Conservation (phyloP, 106 monocot species). For the Dendrobium chrysotoxum region DNA sequence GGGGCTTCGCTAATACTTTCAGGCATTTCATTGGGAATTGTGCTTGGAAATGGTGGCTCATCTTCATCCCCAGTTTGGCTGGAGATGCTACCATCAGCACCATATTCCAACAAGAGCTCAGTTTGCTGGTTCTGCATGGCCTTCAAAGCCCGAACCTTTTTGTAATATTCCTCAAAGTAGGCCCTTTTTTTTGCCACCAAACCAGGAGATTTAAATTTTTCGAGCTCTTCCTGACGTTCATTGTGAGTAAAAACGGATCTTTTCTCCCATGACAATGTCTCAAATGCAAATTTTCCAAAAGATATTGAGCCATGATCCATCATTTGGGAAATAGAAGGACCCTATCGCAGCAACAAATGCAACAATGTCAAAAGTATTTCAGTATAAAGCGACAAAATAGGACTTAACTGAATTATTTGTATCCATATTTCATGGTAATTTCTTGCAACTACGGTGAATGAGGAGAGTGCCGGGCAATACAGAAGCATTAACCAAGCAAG, state of each 20-base stretch:
- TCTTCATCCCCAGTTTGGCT: conserved; percentile 51
- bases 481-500: too few species aligned
- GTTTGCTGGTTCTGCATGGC: conserved; percentile 55
- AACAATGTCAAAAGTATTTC: background rate
- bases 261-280: conserved; percentile 81
- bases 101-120: conserved; percentile 49
- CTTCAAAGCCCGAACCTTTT: conserved; percentile 56
- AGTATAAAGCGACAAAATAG: background rate
- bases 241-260: conserved; percentile 72
- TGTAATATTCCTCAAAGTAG: conserved; percentile 90
- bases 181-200: conserved; percentile 90
- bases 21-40: conserved; percentile 4
- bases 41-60: conserved; percentile 11
- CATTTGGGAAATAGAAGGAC: conserved; percentile 41
- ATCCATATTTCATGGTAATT: background rate
- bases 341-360: conserved; percentile 20
- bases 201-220: conserved; percentile 75
- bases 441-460: too few species aligned
- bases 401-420: background rate
- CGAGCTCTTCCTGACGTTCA: conserved; percentile 67
- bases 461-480: too few species aligned
- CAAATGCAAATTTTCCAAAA: conserved; percentile 75
- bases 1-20: conserved; percentile 14
- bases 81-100: conserved; percentile 50
- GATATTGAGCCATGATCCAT: conserved; percentile 95